Evolutionary conservation across 768 basidiomycete species (phyloP), one percentile per base, ranked within the genome.

Genomic region (Tylopilus rubrobrunneus): DNA sequence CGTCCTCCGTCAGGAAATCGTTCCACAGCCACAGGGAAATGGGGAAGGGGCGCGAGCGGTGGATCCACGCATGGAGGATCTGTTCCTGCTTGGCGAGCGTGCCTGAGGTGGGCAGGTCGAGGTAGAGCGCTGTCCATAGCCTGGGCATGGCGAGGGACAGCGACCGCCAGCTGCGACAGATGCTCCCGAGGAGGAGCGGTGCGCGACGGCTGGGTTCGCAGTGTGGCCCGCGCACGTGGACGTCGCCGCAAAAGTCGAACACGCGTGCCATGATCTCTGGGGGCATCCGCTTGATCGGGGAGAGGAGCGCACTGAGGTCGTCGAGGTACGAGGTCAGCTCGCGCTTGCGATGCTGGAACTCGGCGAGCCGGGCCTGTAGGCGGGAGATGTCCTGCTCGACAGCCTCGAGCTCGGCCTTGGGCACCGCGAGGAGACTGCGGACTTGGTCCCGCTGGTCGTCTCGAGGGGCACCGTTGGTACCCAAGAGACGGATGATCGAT

Each of bases 261-360:
- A 68, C 60, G 44, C 67, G 64, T 42, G 66, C 59, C 60, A 68
- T 67, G 60, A 68, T 68, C 58, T 68, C 67, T 23, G 68, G 67
- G 12, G 67, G 67, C 66, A 68, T 67, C 45, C 66, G 66, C 23
- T 56, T 67, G 55, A 68, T 68, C 46, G 67, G 67, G 19, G 67
- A 67, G 25, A 68, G 63, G 52, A 69, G 63, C n/a, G 67, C 67
- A 50, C 59, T 66, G 47, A 68, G 67, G 56, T 68, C 67, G 55
- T 69, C 67, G 49, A 68, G 63, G 51, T 68, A 69, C 28, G 63
- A 63, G 14, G 56, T 48, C 29, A 68, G 57, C 41, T 68, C 67
- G 45, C 49, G 40, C 56, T 65, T 67, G 46, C 67, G 59, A 21
- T 55, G 66, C 57, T 68, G 67, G 28, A 66, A 47, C 37, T 67